Base-by-base conservation (phyloP, 2,329 filamentous ascomycete species). In the Penicillium rolfsii region DNA sequence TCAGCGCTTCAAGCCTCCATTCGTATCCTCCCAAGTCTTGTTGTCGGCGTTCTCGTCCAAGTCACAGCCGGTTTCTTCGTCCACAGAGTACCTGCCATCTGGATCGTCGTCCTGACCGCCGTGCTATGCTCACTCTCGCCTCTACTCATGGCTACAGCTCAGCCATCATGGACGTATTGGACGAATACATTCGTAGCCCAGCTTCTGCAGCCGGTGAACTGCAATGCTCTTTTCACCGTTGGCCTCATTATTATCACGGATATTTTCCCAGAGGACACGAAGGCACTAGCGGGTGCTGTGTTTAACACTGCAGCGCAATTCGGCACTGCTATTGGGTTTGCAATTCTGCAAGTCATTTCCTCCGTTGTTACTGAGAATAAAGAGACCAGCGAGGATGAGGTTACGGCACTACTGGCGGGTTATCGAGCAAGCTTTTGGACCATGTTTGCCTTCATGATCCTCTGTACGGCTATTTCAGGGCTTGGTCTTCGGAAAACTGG, bases 61-160 rank as follows among this genome's bases (percentile, higher is more conserved):
- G 62, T 84, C 16, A 71, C 69, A 2, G 81, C 77, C 0, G 82
- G 82, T 0, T 63, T 83, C n/a, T 72, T 83, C 16, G 76, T 83
- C 6, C 73, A 84, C 66, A 74, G 71, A 36, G 67, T 83, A 4
- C 71, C 74, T 0, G 78, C 77, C 0, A 66, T 75, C 50, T 77
- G 75, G 71, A 72, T 83, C 3, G 74, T 82, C 4, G 63, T 76
- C 1, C 63, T 74, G 33, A 73, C 79, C 0, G 78, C 82, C 0
- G 8, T 80, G 0, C 59, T 85, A 11, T 78, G 77, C 61, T 77
- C 82, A 5, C 65, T 74, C 0, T 75, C 82, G 0, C 84, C 84
- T 0, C 70, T 87, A 4, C 73, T 87, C 3, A 87, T 87, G 84
- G 85, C 84, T 0, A 45, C 86, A 4, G 77, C 82, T 22, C 68